Base-by-base conservation (phyloP, 2,329 filamentous ascomycete genomes). In the Aspergillus melleus region DNA sequence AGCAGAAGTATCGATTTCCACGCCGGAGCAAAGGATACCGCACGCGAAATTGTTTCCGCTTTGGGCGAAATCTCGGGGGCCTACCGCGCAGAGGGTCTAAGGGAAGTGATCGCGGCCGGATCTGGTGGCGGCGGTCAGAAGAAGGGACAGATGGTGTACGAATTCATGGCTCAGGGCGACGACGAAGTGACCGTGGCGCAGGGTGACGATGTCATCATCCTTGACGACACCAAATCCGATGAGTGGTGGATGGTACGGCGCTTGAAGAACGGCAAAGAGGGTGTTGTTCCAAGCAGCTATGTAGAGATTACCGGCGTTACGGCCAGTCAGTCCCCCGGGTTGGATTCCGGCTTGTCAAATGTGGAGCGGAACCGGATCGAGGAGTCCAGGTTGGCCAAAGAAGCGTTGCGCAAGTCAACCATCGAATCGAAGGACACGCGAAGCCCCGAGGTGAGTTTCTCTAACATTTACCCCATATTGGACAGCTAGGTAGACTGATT, bases 161-260 rank as follows among this genome's bases (percentile, higher is more conserved):
- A 98, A 72, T 99, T 99, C 74, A 90, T 92, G 87, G 95, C 95
- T 0, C 94, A 98, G 74, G 93, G 93, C 39, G 91, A 96, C 8
- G 95, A 99, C 69, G 95, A 99, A 77, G 94, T 99, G 52, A 96
- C 92, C 0, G 95, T 99, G 51, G 88, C 86, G 26, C 85, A 90
- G 22, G 95, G 90, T 46, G 95, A 99, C 72, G 94, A 99, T 71
- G 94, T 99, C 46, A 80, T 96, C 49, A 82, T 99, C 56, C 76
- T 98, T 58, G 94, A 99, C 72, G 92, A 97, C 71, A 86, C 83
- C 36, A 95, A 93, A 77, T 97, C 93, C 63, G 92, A 97, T 60
- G 95, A 99, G 73, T 99, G 95, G 95, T 98, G 95, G 94, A 92
- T 95, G 81, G 92, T 99, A 39, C 87, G 90, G 61, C 87, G 93